Evolutionary conservation across 2,329 filamentous ascomycete genomes (phyloP).

Genomic region (Neurospora sp.): DNA sequence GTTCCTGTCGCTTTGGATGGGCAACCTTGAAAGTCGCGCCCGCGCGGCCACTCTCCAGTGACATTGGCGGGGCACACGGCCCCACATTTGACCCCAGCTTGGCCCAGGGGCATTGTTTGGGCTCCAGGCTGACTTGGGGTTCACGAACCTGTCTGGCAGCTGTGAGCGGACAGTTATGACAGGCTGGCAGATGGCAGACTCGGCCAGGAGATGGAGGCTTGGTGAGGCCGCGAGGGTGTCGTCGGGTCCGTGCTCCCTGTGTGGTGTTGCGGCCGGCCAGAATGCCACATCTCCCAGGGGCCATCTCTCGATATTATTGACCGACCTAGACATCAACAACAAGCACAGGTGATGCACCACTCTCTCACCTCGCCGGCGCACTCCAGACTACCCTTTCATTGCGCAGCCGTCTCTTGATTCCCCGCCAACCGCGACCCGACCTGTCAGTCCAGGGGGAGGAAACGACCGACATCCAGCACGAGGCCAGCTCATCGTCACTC

Average conservation of each 20-base stretch:
- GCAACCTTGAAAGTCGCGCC: not conserved
- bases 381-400: constrained; percentile 6
- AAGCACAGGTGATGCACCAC: constrained; percentile 16
- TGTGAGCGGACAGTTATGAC: not conserved
- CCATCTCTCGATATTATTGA: constrained; percentile 14
- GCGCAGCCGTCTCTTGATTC: constrained; percentile 6
- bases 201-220: not conserved
- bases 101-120: constrained; percentile 1
- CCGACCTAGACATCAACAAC: constrained; percentile 9
- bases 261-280: constrained; percentile 9
- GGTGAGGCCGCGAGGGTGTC: not conserved
- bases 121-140: not conserved
- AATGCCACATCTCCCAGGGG: constrained; percentile 21
- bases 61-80: constrained; percentile 15
- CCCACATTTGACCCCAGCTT: constrained; percentile 2
- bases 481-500: not conserved
- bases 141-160: not conserved
- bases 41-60: not conserved
- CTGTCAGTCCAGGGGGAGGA: not conserved
- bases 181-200: constrained; percentile 9
- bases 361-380: constrained; percentile 11
- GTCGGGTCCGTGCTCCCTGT: not conserved
- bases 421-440: not conserved
- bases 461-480: not conserved
- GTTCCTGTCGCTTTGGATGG: constrained; percentile 5